Conservation (phyloP, 202 grass and related monocot species). For the Dendrocalamus latiflorus region DNA sequence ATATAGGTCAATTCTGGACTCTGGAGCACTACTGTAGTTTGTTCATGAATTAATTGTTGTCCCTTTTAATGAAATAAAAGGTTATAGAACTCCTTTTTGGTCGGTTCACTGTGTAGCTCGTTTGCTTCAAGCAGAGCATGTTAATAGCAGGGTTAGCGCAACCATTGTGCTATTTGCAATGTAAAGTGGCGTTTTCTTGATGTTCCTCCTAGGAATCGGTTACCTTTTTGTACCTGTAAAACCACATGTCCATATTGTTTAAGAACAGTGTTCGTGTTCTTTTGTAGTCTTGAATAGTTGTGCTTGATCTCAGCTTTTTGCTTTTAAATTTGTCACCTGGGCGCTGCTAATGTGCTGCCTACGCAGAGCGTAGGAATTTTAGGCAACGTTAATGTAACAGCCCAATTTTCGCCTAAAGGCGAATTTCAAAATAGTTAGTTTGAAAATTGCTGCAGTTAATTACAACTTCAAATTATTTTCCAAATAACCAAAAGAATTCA, state of each 20-base stretch:
- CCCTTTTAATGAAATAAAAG: constrained; percentile 20
- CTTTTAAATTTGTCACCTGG: not conserved
- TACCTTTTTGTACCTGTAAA: not conserved
- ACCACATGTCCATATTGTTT: not conserved
- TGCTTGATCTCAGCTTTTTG: not conserved
- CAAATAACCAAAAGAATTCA: too few relatives aligned
- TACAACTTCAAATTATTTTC: too few relatives aligned
- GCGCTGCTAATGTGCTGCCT: not conserved
- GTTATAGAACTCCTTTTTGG: not conserved
- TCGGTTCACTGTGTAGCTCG: not conserved
- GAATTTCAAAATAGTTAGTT: too few relatives aligned
- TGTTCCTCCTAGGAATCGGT: not conserved
- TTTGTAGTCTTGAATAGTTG: not conserved
- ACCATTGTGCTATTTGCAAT: not conserved
- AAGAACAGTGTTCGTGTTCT: not conserved
- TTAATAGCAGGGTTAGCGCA: not conserved
- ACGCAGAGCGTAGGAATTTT: too few relatives aligned
- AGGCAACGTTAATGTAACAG: too few relatives aligned
- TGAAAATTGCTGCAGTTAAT: too few relatives aligned
- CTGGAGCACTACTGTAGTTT: not conserved
- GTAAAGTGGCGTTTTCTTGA: not conserved
- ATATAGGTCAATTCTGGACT: constrained; percentile 24
- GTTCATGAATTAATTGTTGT: not conserved
- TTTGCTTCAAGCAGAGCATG: not conserved
- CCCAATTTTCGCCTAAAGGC: too few relatives aligned